Base-by-base conservation (phyloP, 2,329 filamentous ascomycete genomes). In the Diaporthe destruens region DNA sequence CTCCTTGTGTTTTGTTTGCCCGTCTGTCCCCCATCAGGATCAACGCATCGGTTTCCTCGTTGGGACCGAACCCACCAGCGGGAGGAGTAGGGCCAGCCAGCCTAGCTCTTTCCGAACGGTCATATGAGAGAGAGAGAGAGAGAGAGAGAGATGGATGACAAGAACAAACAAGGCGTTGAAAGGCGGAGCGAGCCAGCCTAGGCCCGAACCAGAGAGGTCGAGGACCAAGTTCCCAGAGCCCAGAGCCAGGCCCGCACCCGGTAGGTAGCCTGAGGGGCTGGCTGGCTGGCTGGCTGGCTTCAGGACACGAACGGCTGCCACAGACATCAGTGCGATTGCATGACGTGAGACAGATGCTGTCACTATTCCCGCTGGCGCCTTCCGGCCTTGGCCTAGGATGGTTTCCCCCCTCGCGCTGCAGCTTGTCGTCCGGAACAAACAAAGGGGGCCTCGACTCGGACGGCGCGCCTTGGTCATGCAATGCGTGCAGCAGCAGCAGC, bases 371-470 rank as follows among this genome's bases (percentile, higher is more conserved):
- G 69, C 47, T 55, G 39, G 34, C 49, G 42, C 71, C 67, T 72
- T 53, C 57, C 29, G 53, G 49, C 53, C 39, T 42, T 42, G 57
- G 68, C 57, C 53, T 54, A 59, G 47, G 65, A 55, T 57, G 56
- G 47, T 42, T 71, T 14, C 71, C 67, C 57, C 70, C 71, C 67
- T 66, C 70, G 70, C 32, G 70, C 32, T 44, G 59, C 68, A 70
- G 55, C 68, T 54, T 54, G 55, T 70, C 55, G 53, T 51, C 42
- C 55, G 34, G 14, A 57, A 57, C 34, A 57, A 39, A 53, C 25
- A 36, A 36, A 11, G 34, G 29, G 29, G 36, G 36, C 36, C 39
- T 42, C 39, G 54, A 7, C 42, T 29, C 25, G 14, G 16, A 69
- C 23, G 39, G 66, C 42, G 25, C 36, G 36, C 11, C 20, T 29